Base-by-base conservation (phyloP, 1,139 yeast genomes). In the Wickerhamomyces sp. region DNA sequence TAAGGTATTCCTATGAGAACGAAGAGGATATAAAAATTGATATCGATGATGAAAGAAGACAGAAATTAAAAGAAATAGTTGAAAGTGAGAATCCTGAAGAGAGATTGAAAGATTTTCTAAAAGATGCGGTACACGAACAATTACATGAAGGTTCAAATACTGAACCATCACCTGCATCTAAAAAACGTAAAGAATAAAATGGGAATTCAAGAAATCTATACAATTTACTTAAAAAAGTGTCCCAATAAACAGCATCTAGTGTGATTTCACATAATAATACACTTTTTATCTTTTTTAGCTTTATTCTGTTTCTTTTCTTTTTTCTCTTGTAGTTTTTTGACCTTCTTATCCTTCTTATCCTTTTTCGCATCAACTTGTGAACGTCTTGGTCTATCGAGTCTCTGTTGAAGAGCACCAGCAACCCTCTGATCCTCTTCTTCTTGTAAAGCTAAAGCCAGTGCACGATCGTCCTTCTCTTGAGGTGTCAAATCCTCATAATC, bases 1-100 rank as follows among this genome's bases (percentile, higher is more conserved):
- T 83, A 37, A 73, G 83, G 43, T 79, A 78, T 55, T 68, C 78
- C 15, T 60, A 80, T 58, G 76, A 78, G 39, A 65, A 64, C 35
- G 77, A 70, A 7, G 68, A 56, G 2, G 70, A 66, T 32, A 33
- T 54, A 14, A 47, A 46, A 9, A 61, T 65, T 3, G 73, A 67
- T 36, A 66, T 63, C 19, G 67, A 72, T 39, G 72, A 73, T 22
- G 81, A 72, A 41, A 78, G 83, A 55, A 72, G 94, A 48, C 67
- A 69, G 52, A 70, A 74, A 57, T 67, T 90, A 26, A 88, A 84
- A 54, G 76, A 73, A 33, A 86, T 90, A 21, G 73, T 89, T 51
- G 74, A 75, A 45, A 77, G 94, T 45, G 92, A 85, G 10, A 78
- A 83, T 48, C 83, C 92, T 1, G 92, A 86, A 52, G 92, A 81